phyloP scores from a whole-genome alignment of 331 rosid species.

The Spiraea crenata region DNA sequence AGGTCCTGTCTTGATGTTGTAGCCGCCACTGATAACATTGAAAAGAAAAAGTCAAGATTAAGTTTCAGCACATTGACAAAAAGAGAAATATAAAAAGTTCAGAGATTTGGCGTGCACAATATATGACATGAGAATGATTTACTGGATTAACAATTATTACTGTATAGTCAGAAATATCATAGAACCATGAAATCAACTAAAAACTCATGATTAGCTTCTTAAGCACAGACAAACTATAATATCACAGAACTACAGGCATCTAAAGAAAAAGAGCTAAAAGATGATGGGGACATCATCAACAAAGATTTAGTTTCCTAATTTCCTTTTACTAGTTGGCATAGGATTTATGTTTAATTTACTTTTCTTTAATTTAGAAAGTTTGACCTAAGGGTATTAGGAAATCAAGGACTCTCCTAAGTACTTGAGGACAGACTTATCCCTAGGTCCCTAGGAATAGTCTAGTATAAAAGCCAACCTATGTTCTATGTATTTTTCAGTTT shows the following conservation, averaged over 20 bases:
- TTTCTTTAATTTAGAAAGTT: too few relatives aligned
- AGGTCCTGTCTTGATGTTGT: constrained; percentile 98
- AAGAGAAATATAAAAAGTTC: neutral
- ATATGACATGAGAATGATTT: neutral
- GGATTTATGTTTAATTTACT: too few relatives aligned
- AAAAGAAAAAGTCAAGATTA: neutral
- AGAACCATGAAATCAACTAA: neutral
- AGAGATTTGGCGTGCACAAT: neutral
- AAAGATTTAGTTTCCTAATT: too few relatives aligned
- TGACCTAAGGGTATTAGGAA: too few relatives aligned
- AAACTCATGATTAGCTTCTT: neutral
- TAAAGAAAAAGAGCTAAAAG: neutral
- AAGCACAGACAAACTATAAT: neutral
- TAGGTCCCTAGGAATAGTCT: too few relatives aligned
- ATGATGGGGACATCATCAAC: too few relatives aligned
- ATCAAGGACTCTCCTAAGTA: too few relatives aligned
- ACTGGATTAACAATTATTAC: neutral
- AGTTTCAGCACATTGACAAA: neutral
- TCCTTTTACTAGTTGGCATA: too few relatives aligned
- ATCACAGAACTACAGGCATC: neutral
- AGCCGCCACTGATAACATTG: constrained; percentile 75
- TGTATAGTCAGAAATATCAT: neutral
- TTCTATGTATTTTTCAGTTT: too few relatives aligned
- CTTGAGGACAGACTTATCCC: too few relatives aligned
- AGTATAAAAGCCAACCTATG: too few relatives aligned